These are phyloP conservation scores for Gremmenia infestans DNA, from an alignment of 2,329 filamentous ascomycete genomes.

Conservation along the genomic window DNA sequence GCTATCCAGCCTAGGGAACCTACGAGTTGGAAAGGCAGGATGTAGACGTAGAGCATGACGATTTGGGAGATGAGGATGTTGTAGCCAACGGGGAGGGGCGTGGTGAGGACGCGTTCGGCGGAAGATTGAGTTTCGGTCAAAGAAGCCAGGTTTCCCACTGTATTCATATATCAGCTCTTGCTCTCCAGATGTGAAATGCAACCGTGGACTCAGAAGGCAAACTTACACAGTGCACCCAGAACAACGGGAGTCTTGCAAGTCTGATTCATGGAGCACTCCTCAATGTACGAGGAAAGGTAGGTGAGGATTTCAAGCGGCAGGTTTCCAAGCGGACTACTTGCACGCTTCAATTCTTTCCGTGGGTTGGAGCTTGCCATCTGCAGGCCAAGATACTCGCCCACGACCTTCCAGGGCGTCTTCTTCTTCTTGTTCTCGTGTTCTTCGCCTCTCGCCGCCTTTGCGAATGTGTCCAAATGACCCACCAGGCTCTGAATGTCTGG, in stretches of 20 bases:
- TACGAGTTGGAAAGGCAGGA: constrained; percentile 77
- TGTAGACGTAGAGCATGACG: constrained; percentile 76
- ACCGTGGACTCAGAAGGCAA: background rate
- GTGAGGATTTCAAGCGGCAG: constrained; percentile 77
- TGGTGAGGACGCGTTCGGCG: constrained; percentile 74
- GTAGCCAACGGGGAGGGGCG: constrained; percentile 77
- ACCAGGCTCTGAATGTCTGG: constrained; percentile 67
- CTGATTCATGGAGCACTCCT: constrained; percentile 27
- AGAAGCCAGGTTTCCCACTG: constrained; percentile 40
- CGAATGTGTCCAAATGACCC: constrained; percentile 70
- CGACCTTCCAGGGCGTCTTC: constrained; percentile 48
- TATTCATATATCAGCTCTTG: background rate
- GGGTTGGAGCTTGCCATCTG: constrained; percentile 75
- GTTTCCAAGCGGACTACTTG: constrained; percentile 70
- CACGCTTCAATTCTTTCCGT: constrained; percentile 68
- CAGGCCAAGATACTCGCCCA: constrained; percentile 70
- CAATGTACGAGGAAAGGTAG: constrained; percentile 50
- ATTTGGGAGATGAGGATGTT: constrained; percentile 81
- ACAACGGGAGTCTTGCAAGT: constrained; percentile 31
- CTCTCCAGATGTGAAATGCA: too few relatives aligned
- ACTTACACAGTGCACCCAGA: constrained; percentile 26
- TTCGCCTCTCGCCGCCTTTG: constrained; percentile 46
- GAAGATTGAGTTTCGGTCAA: constrained; percentile 70
- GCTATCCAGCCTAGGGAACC: constrained; percentile 62
- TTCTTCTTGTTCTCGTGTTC: constrained; percentile 35